Evolutionary conservation across 106 monocot species (phyloP), one percentile per base, ranked within the genome.

Genomic region (Phalaenopsis equestris): DNA sequence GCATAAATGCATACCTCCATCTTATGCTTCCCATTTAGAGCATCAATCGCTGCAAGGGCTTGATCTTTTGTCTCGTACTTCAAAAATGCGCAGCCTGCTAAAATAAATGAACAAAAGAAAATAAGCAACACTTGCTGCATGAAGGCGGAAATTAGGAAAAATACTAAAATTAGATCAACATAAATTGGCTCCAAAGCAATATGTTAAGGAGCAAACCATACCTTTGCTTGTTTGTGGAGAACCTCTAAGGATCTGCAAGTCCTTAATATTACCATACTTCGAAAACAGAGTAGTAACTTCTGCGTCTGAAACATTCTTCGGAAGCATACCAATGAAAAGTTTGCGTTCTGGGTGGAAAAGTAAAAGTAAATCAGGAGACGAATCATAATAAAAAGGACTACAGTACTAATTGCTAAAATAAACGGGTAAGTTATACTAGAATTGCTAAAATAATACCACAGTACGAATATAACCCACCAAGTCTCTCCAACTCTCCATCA

Each of bases 241-340:
- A 84, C 97, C 91, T 87, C 92, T 86, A 18, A 97, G 85, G 79
- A 97, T 90, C 79, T 97, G 97, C 55, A 97, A 61, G 74, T 97
- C 97, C 78, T 84, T 94, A 79, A 97, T 90, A 86, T 78, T 92
- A 72, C 97, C 97, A 84, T 97, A 92, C 47, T 81, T 89, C 21
- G 90, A 92, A 82, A 97, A 97, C 43, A 97, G 82, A 75, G 79
- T 68, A 74, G 86, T 83, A 78, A 97, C 82, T 84, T 97, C 97
- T 70, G 81, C 84, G 37, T 94, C 94, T 72, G 90, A 84, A 4
- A 92, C 89, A 78, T 94, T 97, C 84, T 97, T 97, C 56, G 97
- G 97, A 83, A 97, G 94, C 97, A 97, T 97, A 47, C 97, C 97
- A 84, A 97, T 67, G 77, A 97, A 97, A 83, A 97, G 90, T 64